Evolutionary conservation across 345 rosid genomes (phyloP), one percentile per base, ranked within the genome.

Genomic region (Iberis pinnata): DNA sequence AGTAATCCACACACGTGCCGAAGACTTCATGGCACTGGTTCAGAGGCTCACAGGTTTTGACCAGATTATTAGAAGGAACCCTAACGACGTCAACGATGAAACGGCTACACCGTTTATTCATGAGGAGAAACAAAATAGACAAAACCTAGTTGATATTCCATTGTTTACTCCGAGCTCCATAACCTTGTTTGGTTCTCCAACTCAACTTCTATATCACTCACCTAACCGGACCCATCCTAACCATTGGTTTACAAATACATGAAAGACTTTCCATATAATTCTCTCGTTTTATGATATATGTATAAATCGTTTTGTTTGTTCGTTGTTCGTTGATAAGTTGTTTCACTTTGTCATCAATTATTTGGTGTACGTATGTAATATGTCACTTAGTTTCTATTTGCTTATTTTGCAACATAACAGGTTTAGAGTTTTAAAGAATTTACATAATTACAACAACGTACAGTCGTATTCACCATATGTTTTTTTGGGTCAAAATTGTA

Each of bases 1-100:
- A 59, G 61, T 88, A 54, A 88, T 88, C 63, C 89, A 88, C 71
- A 82, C 94, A 5, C 77, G 79, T 5, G 81, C 96, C 1, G 69
- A 69, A 13, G 89, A 88, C 61, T 88, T 88, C 63, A 88, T 82
- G 96, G 77, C 81, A 18, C 50, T 88, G 71, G 94, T 88, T 67
- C 96, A 84, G 20, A 75, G 71, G 57, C 86, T 88, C 4, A 88
- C 96, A 0, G 94, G 96, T 67, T 73, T 4, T 53, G 70, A 20
- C 5, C 24, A 29, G 25, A 33, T 47, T 53, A 54, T 49, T 9
- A 60, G 36, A 42, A 56, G 39, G 41, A 53, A 25, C 51, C 18
- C 25, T 48, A 60, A 54, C 51, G 52, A 54, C 25, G 41, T 54
- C 4, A 66, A 40, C 29, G 70, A 60, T 12, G 14, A 25, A 3